phyloP scores from a whole-genome alignment of 2,329 filamentous ascomycete genomes.

The Fusarium tjaetaba region DNA sequence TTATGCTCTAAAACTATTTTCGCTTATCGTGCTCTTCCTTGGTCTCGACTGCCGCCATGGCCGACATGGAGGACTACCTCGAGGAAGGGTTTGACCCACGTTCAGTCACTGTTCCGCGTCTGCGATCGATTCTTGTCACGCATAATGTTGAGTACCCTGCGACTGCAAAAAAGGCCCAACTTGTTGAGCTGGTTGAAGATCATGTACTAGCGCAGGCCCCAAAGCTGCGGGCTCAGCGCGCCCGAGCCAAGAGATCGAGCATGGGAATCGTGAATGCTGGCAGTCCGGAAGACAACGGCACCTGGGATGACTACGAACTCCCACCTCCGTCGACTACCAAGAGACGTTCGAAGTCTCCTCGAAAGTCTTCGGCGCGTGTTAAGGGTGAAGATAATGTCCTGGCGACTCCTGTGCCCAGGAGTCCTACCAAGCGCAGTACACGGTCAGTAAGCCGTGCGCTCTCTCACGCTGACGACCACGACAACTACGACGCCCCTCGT shows the following conservation, averaged over 20 bases:
- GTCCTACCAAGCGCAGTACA: slow-evolving; percentile 64
- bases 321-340: slow-evolving; percentile 59
- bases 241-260: slow-evolving; percentile 85
- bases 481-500: slow-evolving; percentile 50
- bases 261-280: slow-evolving; percentile 80
- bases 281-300: slow-evolving; percentile 72
- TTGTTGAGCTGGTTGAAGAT: slow-evolving; percentile 84
- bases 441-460: slow-evolving; percentile 65
- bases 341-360: slow-evolving; percentile 64
- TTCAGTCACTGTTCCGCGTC: slow-evolving; percentile 83
- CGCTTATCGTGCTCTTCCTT: slow-evolving; percentile 12
- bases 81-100: slow-evolving; percentile 86
- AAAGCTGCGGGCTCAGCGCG: slow-evolving; percentile 78
- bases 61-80: slow-evolving; percentile 83
- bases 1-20: slow-evolving; percentile 7
- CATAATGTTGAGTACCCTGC: slow-evolving; percentile 88
- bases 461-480: slow-evolving; percentile 60
- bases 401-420: slow-evolving; percentile 50
- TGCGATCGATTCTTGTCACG: slow-evolving; percentile 90
- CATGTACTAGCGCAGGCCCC: slow-evolving; percentile 81
- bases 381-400: slow-evolving; percentile 63
- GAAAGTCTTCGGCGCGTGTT: slow-evolving; percentile 63
- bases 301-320: slow-evolving; percentile 69
- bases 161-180: slow-evolving; percentile 89
- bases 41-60: slow-evolving; percentile 57